These are phyloP conservation scores for Diaporthe humulicola DNA, from an alignment of 2,329 filamentous ascomycete species.

Conservation along the genomic window DNA sequence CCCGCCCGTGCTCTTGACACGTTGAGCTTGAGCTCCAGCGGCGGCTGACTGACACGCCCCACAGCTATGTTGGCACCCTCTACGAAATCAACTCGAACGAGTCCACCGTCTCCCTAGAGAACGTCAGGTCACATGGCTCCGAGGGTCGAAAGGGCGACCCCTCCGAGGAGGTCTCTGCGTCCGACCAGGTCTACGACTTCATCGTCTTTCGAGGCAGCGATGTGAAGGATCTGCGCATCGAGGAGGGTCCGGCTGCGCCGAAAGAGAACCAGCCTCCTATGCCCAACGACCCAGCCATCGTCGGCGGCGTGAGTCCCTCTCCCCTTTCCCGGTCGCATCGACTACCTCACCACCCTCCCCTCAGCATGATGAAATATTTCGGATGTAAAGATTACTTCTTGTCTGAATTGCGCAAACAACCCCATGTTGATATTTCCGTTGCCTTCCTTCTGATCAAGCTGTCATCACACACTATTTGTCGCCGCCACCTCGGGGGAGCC, in stretches of 20 bases:
- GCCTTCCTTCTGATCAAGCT: slow-evolving; percentile 96
- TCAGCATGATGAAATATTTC: slow-evolving; percentile 91
- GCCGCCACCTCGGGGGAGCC: slow-evolving; percentile 27
- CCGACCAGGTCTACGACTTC: slow-evolving; percentile 94
- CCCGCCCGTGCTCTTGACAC: slow-evolving; percentile 21
- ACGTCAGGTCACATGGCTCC: slow-evolving; percentile 94
- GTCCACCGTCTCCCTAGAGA: slow-evolving; percentile 95
- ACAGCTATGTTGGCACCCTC: slow-evolving; percentile 92
- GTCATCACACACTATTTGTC: slow-evolving; percentile 44
- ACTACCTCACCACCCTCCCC: slow-evolving; percentile 34
- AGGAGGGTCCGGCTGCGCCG: slow-evolving; percentile 80
- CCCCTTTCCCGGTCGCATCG: slow-evolving; percentile 39
- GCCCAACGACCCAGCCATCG: slow-evolving; percentile 95
- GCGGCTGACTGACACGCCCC: slow-evolving; percentile 50
- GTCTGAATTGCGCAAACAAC: slow-evolving; percentile 93
- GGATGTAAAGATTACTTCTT: slow-evolving; percentile 90
- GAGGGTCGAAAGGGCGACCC: slow-evolving; percentile 87
- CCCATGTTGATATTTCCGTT: slow-evolving; percentile 98
- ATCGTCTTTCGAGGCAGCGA: slow-evolving; percentile 98
- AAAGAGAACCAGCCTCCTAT: slow-evolving; percentile 83
- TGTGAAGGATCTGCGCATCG: slow-evolving; percentile 97
- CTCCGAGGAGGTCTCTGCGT: slow-evolving; percentile 85
- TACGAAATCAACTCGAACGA: slow-evolving; percentile 99
- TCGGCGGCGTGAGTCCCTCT: slow-evolving; percentile 83
- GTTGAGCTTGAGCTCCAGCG: slow-evolving; percentile 25